phyloP scores from a whole-genome alignment of 2,329 filamentous ascomycete species.

The Bipolaris zeicola region DNA sequence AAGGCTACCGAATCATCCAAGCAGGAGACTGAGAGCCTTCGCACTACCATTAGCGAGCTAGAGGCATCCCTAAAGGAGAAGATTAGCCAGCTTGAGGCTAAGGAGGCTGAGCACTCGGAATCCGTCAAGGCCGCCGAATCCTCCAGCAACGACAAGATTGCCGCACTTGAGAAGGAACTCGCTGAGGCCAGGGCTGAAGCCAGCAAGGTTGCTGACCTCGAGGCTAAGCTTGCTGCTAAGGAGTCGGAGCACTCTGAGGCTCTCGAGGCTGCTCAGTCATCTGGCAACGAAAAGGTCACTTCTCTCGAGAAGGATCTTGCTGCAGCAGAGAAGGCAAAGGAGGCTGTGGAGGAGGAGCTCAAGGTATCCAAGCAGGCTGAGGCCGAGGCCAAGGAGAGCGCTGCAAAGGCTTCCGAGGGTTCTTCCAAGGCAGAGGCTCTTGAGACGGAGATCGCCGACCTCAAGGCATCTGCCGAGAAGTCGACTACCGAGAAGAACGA shows the following conservation, averaged over 20 bases:
- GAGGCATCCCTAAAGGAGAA: conserved; percentile 27
- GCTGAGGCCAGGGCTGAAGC: conserved; percentile 30
- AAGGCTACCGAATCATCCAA: conserved; percentile 25
- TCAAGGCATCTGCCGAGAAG: conserved; percentile 33
- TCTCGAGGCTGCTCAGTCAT: conserved; percentile 26
- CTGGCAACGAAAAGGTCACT: conserved; percentile 31
- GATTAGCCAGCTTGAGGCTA: conserved; percentile 20
- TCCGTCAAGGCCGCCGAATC: conserved; percentile 22
- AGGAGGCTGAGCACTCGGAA: conserved; percentile 20
- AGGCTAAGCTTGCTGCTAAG: conserved; percentile 31
- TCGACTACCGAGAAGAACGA: conserved; percentile 26
- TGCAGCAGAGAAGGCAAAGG: conserved; percentile 26
- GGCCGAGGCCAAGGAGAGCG: conserved; percentile 23
- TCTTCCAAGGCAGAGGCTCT: conserved; percentile 20
- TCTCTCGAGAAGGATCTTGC: conserved; percentile 36
- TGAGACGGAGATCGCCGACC: conserved; percentile 27
- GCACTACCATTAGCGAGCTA: conserved; percentile 26
- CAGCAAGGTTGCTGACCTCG: conserved; percentile 34
- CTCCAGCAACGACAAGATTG: conserved; percentile 17
- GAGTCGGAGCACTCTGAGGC: conserved; percentile 32
- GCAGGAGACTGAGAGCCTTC: conserved; percentile 21
- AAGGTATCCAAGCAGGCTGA: conserved; percentile 25
- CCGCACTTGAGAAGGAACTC: conserved; percentile 25
- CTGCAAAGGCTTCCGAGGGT: conserved; percentile 22
- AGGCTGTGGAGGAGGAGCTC: conserved; percentile 29